Evolutionary conservation across 345 rosid species (phyloP), one percentile per base, ranked within the genome.

Genomic region (Aurinia saxatilis): DNA sequence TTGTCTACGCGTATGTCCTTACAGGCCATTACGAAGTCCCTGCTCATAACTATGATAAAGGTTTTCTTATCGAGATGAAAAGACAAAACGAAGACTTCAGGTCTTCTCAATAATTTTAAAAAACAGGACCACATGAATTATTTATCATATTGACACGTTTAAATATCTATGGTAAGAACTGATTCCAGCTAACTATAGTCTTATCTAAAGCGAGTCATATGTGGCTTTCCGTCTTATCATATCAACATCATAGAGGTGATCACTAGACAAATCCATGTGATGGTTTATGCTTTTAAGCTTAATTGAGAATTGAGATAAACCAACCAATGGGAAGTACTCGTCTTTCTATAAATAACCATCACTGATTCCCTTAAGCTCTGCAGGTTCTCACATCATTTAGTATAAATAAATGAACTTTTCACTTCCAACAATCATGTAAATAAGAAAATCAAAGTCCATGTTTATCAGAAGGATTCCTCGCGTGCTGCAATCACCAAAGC

Each of bases 401-500:
- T 14, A 16, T 4, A 41, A 41, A 42, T 38, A 39, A 42, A 58
- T 3, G 30, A 41, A 42, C 39, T n/a, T 42, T 2, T 41, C 7
- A 15, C 39, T 58, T 42, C 1, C 40, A 30, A 11, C 31, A 42
- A 41, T 16, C 38, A 27, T 39, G 3, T 39, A 18, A 31, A 30
- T 3, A 7, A 57, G 37, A 57, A 57, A 7, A 27, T 27, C n/a
- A 27, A 15, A 14, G 15, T 13, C 14, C 44, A 60, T 60, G 54
- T 53, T 33, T 46, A 46, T 45, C 34, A 36, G 47, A 23, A n/a
- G n/a, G n/a, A 37, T 37, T 7, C n/a, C 1, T 37, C 56, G 33
- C 15, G 66, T 36, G 29, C 52, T 61, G 29, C 68, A 64, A 29
- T 65, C 61, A 41, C 19, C 52, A 39, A 50, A 65, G 47, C 37